Base-by-base conservation (phyloP, 2,329 filamentous ascomycete species). In the Talaromyces sp. region DNA sequence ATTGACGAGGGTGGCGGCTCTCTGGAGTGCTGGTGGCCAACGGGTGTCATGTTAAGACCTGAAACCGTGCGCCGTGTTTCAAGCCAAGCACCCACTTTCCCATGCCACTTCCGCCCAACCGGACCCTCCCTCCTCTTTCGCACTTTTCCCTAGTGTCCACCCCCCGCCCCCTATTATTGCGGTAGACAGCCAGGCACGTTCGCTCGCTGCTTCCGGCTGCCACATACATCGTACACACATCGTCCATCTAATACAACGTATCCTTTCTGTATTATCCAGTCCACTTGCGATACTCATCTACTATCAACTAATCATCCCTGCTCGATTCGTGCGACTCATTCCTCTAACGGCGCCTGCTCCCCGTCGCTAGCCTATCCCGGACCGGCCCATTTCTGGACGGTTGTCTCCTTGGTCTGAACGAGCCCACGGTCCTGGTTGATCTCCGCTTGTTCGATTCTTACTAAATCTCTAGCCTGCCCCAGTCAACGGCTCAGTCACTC, bases 31-130 rank as follows among this genome's bases (percentile, higher is more conserved):
- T 33, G 15, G 25, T 52, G 49, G 49, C 37, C 39, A 56, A 62
- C 37, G 50, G 61, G 50, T 41, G 52, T 50, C 50, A 50, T 58
- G 39, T 17, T 41, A 39, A 39, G 62, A 50, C 56, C 62, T 64
- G 62, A 64, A 64, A 64, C 62, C 54, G 43, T 61, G 59, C 59
- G 59, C 59, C 58, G 54, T 64, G 62, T 64, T 64, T 64, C 62
- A 64, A 58, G 39, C 52, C 52, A 35, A 27, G 37, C 35, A 43
- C 43, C 61, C 45, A 41, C 56, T 59, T 43, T 59, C 37, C 37
- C 15, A 22, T 59, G 56, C 56, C 56, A 43, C 56, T 43, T 45
- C 56, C 56, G 56, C 56, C 47, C 15, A 56, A 19, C 47, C n/a
- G 41, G 41, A 50, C 35, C 33, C 35, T 31, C 39, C 22, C 31